Evolutionary conservation across 2,329 filamentous ascomycete species (phyloP).

Genomic region (Venturia nashicola): DNA sequence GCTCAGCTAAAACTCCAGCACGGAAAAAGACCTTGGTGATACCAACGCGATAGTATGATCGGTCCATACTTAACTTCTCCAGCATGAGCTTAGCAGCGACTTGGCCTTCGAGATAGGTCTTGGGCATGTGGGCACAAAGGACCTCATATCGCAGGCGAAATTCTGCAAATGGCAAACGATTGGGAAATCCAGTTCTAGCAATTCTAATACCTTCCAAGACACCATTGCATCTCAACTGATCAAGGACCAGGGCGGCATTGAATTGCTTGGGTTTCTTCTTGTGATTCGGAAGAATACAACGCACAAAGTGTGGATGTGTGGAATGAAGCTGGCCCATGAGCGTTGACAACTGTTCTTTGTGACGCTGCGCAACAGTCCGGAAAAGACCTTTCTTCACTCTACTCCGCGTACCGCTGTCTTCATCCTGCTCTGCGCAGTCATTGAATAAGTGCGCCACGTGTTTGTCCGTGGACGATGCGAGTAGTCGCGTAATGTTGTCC

Average conservation of each 20-base stretch:
- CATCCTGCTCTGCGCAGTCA: slow-evolving; percentile 71
- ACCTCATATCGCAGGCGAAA: slow-evolving; percentile 96
- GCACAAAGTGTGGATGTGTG: slow-evolving; percentile 95
- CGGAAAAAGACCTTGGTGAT: slow-evolving; percentile 97
- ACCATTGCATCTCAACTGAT: slow-evolving; percentile 97
- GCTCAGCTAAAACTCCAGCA: slow-evolving; percentile 84
- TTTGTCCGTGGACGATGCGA: slow-evolving; percentile 68
- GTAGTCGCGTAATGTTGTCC: slow-evolving; percentile 84
- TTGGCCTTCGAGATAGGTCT: slow-evolving; percentile 84
- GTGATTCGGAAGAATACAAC: slow-evolving; percentile 95
- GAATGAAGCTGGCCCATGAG: slow-evolving; percentile 90
- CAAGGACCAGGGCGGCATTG: slow-evolving; percentile 80
- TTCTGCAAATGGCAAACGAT: slow-evolving; percentile 80
- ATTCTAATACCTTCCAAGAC: slow-evolving; percentile 98
- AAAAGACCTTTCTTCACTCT: slow-evolving; percentile 96
- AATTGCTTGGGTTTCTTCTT: slow-evolving; percentile 94
- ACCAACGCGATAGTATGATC: slow-evolving; percentile 79
- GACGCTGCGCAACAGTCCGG: slow-evolving; percentile 87
- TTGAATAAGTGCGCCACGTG: slow-evolving; percentile 77
- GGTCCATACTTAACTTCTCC: slow-evolving; percentile 76
- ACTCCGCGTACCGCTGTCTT: slow-evolving; percentile 48
- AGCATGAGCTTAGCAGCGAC: slow-evolving; percentile 75
- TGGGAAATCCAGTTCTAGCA: slow-evolving; percentile 91
- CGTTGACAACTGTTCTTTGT: slow-evolving; percentile 97
- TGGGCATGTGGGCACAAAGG: slow-evolving; percentile 74